A percentile compares a stretch with the other conserved stretches of the same genome.
phyloP scores from a whole-genome alignment of 2,329 filamentous ascomycete species.

The Raffaelea albimanens region DNA sequence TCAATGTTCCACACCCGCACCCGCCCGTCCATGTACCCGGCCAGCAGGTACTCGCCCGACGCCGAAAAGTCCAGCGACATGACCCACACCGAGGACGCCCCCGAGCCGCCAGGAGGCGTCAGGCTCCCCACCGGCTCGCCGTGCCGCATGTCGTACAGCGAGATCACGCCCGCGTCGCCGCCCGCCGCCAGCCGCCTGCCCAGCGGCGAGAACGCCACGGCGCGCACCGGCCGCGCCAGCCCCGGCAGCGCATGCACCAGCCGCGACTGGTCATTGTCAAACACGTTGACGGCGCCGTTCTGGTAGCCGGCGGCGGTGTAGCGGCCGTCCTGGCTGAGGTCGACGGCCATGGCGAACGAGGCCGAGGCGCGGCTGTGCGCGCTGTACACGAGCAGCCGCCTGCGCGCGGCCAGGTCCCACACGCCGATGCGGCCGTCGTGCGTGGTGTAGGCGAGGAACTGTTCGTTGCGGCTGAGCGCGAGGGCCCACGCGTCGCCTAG shows the following conservation, averaged over 20 bases:
- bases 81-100: slow-evolving; percentile 77
- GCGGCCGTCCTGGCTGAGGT: slow-evolving; percentile 68
- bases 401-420: slow-evolving; percentile 58
- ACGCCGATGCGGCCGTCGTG: slow-evolving; percentile 83
- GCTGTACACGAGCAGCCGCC: slow-evolving; percentile 53
- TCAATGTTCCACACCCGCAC: slow-evolving; percentile 95
- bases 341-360: slow-evolving; percentile 83
- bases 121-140: slow-evolving; percentile 89
- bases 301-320: slow-evolving; percentile 90
- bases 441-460: slow-evolving; percentile 77
- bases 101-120: slow-evolving; percentile 28
- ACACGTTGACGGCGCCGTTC: slow-evolving; percentile 85
- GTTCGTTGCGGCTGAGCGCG: slow-evolving; percentile 73
- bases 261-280: slow-evolving; percentile 82
- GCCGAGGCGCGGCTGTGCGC: slow-evolving; percentile 49
- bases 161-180: slow-evolving; percentile 81
- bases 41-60: slow-evolving; percentile 84
- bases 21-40: slow-evolving; percentile 84
- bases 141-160: slow-evolving; percentile 83
- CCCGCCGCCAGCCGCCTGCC: slow-evolving; percentile 79
- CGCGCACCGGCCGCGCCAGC: slow-evolving; percentile 75
- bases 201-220: slow-evolving; percentile 79
- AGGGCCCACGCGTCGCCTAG: slow-evolving; percentile 74
- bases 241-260: slow-evolving; percentile 81
- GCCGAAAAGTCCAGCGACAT: slow-evolving; percentile 87